phyloP scores from a whole-genome alignment of 176 grass and related monocot species.

The Bonia amplexicaulis region DNA sequence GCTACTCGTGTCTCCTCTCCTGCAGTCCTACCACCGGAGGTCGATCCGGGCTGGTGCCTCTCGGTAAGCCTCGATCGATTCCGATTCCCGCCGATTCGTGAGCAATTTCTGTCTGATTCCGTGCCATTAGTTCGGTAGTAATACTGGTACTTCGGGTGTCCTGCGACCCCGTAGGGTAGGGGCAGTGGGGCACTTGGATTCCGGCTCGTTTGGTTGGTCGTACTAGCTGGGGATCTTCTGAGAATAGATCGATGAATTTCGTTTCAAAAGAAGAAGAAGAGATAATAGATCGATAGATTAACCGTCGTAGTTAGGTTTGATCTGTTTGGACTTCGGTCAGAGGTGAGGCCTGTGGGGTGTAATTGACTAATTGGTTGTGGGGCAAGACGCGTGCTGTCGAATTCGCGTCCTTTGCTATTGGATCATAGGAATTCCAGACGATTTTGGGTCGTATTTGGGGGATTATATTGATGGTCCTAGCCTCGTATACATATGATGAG shows the following conservation, averaged over 20 bases:
- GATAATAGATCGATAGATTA: neutral
- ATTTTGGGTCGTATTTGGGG: neutral
- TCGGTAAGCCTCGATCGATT: constrained; percentile 7
- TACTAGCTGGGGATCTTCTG: neutral
- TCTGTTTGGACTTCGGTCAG: neutral
- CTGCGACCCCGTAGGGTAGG: neutral
- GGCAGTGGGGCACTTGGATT: too few species aligned
- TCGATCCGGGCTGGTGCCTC: neutral
- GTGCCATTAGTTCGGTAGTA: neutral
- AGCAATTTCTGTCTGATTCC: neutral
- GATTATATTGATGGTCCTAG: neutral
- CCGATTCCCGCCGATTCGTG: neutral
- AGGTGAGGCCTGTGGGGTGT: neutral
- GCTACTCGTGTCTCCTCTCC: neutral
- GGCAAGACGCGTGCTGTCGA: neutral
- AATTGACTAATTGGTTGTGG: neutral
- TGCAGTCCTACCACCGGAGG: neutral
- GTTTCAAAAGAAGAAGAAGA: too few species aligned
- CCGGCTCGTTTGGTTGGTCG: neutral
- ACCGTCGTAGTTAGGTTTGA: neutral
- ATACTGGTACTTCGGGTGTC: neutral
- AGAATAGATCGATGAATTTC: neutral
- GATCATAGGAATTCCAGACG: neutral
- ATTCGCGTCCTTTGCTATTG: neutral
- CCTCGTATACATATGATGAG: neutral